Conservation (phyloP, 345 rosid genomes). For the Eutrema japonicum region DNA sequence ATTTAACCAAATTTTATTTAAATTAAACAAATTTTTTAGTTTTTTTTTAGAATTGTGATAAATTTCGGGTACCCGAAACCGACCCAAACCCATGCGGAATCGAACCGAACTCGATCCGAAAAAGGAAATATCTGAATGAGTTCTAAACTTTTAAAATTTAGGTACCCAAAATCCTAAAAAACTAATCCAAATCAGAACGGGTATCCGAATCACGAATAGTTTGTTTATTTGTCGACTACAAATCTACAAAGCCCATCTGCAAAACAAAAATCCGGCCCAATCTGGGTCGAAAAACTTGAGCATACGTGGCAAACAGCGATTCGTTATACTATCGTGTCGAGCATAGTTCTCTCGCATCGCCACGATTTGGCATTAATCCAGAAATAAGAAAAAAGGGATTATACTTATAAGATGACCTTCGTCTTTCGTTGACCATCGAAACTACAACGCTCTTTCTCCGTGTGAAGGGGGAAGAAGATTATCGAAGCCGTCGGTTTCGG, state of each 20-base stretch:
- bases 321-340: slow-evolving; percentile 43
- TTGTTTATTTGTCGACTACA: neutral
- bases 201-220: too few relatives aligned
- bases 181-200: too few relatives aligned
- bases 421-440: slow-evolving; percentile 45
- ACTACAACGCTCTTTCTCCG: slow-evolving; percentile 41
- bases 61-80: too few relatives aligned
- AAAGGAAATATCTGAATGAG: too few relatives aligned
- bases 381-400: neutral
- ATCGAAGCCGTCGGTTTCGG: slow-evolving; percentile 36
- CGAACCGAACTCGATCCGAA: too few relatives aligned
- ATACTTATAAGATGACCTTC: slow-evolving; percentile 35
- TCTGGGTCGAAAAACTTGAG: neutral
- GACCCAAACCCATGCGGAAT: too few relatives aligned
- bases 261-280: slow-evolving; percentile 35
- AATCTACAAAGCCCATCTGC: slow-evolving; percentile 15
- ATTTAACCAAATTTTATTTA: too few relatives aligned
- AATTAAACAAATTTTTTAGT: too few relatives aligned
- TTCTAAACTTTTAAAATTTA: too few relatives aligned
- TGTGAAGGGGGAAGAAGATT: slow-evolving; percentile 16
- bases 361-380: slow-evolving; percentile 37
- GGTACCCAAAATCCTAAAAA: too few relatives aligned
- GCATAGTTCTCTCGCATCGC: slow-evolving; percentile 18
- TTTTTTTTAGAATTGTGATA: too few relatives aligned
- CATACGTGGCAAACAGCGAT: slow-evolving; percentile 30